Evolutionary conservation across 345 rosid genomes (phyloP).

Genomic region (Gossypium thurberi): DNA sequence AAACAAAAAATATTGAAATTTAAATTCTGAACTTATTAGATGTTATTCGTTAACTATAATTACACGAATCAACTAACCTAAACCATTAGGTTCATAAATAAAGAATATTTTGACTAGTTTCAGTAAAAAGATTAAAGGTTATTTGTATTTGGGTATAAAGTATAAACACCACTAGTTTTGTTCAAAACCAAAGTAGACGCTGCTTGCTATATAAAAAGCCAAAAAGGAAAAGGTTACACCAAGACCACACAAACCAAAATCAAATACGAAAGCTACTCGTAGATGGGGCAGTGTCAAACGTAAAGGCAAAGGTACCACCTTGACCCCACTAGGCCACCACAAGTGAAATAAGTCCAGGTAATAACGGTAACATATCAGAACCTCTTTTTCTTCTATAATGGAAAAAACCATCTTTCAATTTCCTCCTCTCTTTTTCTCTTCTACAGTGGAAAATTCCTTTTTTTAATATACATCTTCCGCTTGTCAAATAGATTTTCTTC

Average conservation of each 20-base stretch:
- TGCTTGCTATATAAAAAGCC: not conserved
- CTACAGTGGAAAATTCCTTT: no score
- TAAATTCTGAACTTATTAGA: not conserved
- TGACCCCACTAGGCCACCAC: not conserved
- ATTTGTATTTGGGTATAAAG: not conserved
- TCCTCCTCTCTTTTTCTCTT: not conserved
- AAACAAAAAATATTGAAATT: no score
- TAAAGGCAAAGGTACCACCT: not conserved
- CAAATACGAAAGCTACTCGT: not conserved
- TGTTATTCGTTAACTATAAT: no score
- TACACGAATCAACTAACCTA: not conserved
- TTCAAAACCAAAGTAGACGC: not conserved
- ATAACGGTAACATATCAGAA: not conserved
- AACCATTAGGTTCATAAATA: not conserved
- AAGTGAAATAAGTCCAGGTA: not conserved
- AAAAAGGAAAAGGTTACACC: not conserved
- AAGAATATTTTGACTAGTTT: not conserved
- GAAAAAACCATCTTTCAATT: constrained; percentile 10
- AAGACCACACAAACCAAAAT: constrained; percentile 3
- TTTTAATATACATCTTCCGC: no score
- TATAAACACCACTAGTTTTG: not conserved
- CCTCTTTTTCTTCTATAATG: not conserved
- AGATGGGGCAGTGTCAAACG: not conserved
- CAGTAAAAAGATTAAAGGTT: not conserved
- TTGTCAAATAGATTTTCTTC: not conserved